Conservation (phyloP, 352 stramenopile species). For the Globisporangium abappressorium region DNA sequence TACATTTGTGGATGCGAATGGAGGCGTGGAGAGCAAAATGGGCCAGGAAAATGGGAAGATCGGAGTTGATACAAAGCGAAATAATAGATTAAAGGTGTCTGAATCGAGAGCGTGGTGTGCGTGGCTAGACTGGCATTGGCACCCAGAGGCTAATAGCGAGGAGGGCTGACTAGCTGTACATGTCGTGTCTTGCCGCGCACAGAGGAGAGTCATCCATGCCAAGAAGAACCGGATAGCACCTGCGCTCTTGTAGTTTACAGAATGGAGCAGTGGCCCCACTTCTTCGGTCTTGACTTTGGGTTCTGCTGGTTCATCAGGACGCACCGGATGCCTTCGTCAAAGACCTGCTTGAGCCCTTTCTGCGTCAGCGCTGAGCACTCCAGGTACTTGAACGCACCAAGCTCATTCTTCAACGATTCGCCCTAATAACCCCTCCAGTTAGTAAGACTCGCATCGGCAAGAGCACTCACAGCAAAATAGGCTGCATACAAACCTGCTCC, state of each 20-base stretch:
- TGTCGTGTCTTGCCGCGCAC: neutral
- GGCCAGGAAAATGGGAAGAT: neutral
- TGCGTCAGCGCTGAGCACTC: constrained; percentile 93
- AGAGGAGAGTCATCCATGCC: neutral
- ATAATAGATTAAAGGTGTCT: constrained; percentile 10
- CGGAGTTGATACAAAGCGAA: neutral
- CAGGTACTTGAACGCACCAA: constrained; percentile 91
- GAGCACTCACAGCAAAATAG: neutral
- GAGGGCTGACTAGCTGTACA: neutral
- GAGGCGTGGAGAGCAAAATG: neutral
- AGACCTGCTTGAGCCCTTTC: constrained; percentile 93
- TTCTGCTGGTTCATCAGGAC: constrained; percentile 81
- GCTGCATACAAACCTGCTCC: constrained; percentile 46
- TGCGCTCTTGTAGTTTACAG: constrained; percentile 32
- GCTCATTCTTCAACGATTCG: constrained; percentile 85
- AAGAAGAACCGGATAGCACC: neutral
- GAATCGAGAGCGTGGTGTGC: neutral
- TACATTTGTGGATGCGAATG: neutral
- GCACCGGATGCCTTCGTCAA: constrained; percentile 92
- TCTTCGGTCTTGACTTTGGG: constrained; percentile 44
- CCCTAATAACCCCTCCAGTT: constrained; percentile 35
- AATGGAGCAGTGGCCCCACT: constrained; percentile 59
- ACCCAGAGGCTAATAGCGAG: neutral
- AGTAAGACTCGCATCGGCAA: neutral
- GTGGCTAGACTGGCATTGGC: neutral